Percentiles rank a stretch among this genome's conserved stretches.
Conservation (phyloP, 179 eudicot genomes). For the Amaranthus tricolor region DNA sequence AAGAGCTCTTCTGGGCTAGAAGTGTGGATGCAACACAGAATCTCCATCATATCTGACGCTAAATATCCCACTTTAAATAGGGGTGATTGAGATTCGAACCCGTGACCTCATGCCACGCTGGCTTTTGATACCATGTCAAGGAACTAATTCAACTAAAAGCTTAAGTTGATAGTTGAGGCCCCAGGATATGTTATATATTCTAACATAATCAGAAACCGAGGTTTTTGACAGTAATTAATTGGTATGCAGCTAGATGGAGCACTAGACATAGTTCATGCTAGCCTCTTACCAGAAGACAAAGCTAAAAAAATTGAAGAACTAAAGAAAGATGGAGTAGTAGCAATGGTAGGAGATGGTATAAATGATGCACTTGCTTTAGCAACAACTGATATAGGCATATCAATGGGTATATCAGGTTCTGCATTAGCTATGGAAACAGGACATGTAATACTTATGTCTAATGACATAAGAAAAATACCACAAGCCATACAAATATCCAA, state of each 20-base stretch:
- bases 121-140: too few species aligned
- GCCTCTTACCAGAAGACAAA: conserved; percentile 41
- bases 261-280: conserved; percentile 32
- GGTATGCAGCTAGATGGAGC: conserved; percentile 30
- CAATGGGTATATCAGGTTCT: conserved; percentile 47
- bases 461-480: conserved; percentile 39
- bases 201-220: too few species aligned
- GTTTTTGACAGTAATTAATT: background rate
- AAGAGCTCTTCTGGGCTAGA: too few species aligned
- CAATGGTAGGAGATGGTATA: conserved; percentile 51
- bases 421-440: conserved; percentile 45
- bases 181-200: too few species aligned
- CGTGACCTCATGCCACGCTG: too few species aligned
- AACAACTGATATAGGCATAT: conserved; percentile 43
- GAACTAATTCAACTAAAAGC: too few species aligned
- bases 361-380: conserved; percentile 47
- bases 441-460: conserved; percentile 42
- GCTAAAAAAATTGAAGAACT: conserved; percentile 35
- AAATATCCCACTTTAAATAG: too few species aligned
- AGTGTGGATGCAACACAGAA: too few species aligned
- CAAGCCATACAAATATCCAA: conserved; percentile 36
- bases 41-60: too few species aligned
- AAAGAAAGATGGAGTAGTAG: conserved; percentile 31
- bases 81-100: too few species aligned
- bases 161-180: too few species aligned